A percentile compares a stretch with the other conserved stretches of the same genome.
Evolutionary conservation across 2,329 filamentous ascomycete genomes (phyloP).

Genomic region (Fulvia fulva): DNA sequence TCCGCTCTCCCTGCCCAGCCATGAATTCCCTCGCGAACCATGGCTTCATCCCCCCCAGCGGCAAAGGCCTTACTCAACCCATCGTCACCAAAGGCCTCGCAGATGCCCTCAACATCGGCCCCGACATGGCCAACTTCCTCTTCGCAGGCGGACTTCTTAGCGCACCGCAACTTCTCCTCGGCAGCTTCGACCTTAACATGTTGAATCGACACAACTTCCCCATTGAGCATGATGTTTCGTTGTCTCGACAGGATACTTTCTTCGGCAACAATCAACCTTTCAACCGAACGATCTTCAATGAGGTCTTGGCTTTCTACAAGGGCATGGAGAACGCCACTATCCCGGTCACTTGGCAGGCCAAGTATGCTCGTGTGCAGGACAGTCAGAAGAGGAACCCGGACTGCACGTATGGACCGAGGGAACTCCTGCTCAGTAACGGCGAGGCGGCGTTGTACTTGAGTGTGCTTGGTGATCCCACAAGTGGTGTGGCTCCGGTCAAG

Average conservation of each 20-base stretch:
- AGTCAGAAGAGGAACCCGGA: conserved; percentile 27
- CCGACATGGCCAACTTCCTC: conserved; percentile 23
- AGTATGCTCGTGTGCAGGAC: conserved; percentile 30
- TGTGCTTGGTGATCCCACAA: conserved; percentile 29
- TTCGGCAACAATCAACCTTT: conserved; percentile 36
- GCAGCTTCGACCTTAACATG: conserved; percentile 26
- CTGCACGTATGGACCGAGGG: conserved; percentile 31
- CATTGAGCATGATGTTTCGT: conserved; percentile 38
- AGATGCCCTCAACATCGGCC: conserved; percentile 24
- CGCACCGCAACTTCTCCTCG: conserved; percentile 3
- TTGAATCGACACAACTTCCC: conserved; percentile 33
- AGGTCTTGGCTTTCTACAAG: conserved; percentile 26
- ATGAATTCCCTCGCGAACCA: conserved; percentile 14
- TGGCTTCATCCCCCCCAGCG: conserved; percentile 24
- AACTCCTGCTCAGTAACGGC: conserved; percentile 35
- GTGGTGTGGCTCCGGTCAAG: conserved; percentile 10
- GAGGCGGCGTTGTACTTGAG: conserved; percentile 37
- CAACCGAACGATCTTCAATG: conserved; percentile 32
- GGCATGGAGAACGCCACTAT: conserved; percentile 28
- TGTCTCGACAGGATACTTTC: conserved; percentile 34
- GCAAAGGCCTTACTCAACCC: conserved; percentile 23
- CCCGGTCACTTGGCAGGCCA: conserved; percentile 27
- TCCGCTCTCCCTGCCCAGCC: conserved; percentile 9
- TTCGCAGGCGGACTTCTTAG: conserved; percentile 22
- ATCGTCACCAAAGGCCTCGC: conserved; percentile 20